Evolutionary conservation across 208 protist genomes (phyloP), one percentile per base, ranked within the genome.

Genomic region (Trypanosoma scelopori): DNA sequence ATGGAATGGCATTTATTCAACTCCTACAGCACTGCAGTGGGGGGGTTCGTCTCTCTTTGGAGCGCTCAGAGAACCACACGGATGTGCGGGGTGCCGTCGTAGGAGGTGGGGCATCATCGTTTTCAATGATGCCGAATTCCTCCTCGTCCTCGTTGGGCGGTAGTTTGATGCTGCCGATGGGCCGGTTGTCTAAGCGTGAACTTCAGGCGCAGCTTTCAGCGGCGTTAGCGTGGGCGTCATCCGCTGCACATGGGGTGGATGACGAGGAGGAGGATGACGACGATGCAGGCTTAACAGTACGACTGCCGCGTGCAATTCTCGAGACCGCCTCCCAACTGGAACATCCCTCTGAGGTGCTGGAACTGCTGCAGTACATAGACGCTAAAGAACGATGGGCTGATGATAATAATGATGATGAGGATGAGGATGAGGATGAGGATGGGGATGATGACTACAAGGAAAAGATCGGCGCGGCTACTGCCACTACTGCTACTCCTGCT

Each of bases 1-100:
- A 62, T 23, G 48, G 55, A 43, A 52, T 45, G 39, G 45, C 48
- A 1, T 43, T 63, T 61, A 18, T 55, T 55, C 55, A 70, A 46
- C 22, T 70, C 11, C 15, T 63, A 48, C 65, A 70, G 35, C 65
- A 69, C 41, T 60, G 28, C 41, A 60, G 43, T 37, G 48, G 49
- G 12, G 52, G 46, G 39, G 47, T 70, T 3, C 45, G 47, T 16
- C 30, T 63, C n/a, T 70, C 65, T 18, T 48, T 57, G 25, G 55
- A 70, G 18, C 9, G 56, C 5, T 16, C 42, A 1, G 53, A 70
- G 12, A 47, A 53, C n/a, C 3, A 1, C 32, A 25, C 12, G 18
- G 53, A 61, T 32, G 53, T 37, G 28, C 3, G 20, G 52, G 15
- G 32, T 18, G n/a, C 35, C 27, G 30, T 5, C 9, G 32, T 37